Percentiles rank a stretch among this genome's conserved stretches.
Evolutionary conservation across 2,329 filamentous ascomycete genomes (phyloP).

Genomic region (Metarhizium album): DNA sequence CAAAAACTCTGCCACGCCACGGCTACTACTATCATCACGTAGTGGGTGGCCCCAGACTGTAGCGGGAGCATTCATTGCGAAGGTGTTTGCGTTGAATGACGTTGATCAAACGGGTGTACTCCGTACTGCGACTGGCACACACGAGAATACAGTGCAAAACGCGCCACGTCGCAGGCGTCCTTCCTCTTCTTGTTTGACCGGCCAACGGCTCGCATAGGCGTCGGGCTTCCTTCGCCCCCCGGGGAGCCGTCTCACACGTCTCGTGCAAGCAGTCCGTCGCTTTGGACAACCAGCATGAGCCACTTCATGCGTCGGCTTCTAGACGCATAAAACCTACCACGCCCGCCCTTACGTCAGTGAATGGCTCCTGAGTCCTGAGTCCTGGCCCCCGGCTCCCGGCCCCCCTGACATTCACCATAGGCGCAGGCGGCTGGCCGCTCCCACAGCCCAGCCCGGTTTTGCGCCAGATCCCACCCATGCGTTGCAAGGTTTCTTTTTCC

Average conservation of each 20-base stretch:
- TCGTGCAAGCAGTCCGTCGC: neutral
- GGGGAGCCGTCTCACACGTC: neutral
- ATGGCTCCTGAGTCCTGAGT: neutral
- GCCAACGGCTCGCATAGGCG: no score
- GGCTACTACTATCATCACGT: neutral
- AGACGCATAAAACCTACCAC: neutral
- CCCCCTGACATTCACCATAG: neutral
- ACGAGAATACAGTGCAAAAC: no score
- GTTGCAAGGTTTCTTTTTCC: neutral
- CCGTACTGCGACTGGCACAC: neutral
- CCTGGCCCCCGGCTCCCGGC: no score
- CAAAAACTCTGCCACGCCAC: neutral
- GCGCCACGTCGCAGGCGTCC: no score
- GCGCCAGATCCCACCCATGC: neutral
- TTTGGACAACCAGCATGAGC: neutral
- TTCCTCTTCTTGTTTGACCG: no score
- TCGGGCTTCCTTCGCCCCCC: neutral
- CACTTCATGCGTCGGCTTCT: neutral
- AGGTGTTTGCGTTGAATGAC: neutral
- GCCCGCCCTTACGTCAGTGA: neutral
- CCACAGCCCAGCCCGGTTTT: neutral
- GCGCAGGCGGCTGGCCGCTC: neutral
- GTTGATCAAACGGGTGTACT: neutral
- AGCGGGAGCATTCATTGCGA: neutral
- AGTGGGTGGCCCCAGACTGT: neutral